Evolutionary conservation across 1,284 basidiomycete species (phyloP), one percentile per base, ranked within the genome.

Genomic region (Coniophora puteana): DNA sequence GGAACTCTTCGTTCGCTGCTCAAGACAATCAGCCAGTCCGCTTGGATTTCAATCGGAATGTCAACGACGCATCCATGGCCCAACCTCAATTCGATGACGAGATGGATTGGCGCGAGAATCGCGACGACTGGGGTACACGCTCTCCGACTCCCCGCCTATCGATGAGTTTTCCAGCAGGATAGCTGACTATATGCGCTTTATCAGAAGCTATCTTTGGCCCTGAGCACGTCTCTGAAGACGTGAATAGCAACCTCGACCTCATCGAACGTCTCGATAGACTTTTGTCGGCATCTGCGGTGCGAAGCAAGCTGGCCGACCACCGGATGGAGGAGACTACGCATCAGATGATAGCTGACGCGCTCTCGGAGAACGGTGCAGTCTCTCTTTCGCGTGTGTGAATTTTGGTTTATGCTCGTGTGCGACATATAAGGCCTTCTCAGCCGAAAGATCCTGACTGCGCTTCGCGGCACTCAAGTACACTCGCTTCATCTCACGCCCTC

Each of bases 341-440:
- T 25, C 50, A 51, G 37, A 39, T 12, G 22, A 41, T 51, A 13
- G 40, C 46, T 10, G 32, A 52, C 24, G 17, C 37, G 25, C 41
- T 52, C 8, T 43, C 38, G 30, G 30, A 44, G 12, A n/a, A n/a
- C 30, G 26, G 36, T 25, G 5, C 16, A 27, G n/a, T 30, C 25
- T 22, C 7, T 18, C 8, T 32, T 40, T 20, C 14, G 10, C 17
- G 8, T 20, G 24, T 24, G 21, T 35, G 31, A 26, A 28, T 45
- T 22, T 21, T 47, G 32, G 36, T 21, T 10, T 13, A 12, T 5
- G 23, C 21, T 31, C n/a, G n/a, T n/a, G n/a, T n/a, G n/a, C n/a
- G n/a, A n/a, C n/a, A n/a, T n/a, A n/a, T n/a, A n/a, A 75, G 73
- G 71, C 6, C 61, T 68, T 34, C 59, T 76, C 20, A 72, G 62